Percentiles rank a stretch among this genome's conserved stretches.
Conservation (phyloP, 345 rosid genomes). For the Eucalyptus shirleyi region DNA sequence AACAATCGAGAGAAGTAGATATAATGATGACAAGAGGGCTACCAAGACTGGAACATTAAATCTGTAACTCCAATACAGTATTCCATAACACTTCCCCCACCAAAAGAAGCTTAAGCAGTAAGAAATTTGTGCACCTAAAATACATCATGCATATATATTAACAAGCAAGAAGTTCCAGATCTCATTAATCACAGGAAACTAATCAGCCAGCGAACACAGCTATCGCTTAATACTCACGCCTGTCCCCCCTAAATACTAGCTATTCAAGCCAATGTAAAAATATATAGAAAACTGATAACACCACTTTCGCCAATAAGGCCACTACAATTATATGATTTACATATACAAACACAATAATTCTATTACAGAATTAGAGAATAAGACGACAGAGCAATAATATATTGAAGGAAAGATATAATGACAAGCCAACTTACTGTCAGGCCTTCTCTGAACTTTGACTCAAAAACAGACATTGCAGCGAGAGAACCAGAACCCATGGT, state of each 20-base stretch:
- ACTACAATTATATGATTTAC: not conserved
- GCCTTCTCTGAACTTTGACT: conserved; percentile 8
- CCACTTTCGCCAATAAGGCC: not conserved
- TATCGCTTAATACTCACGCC: not conserved
- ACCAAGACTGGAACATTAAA: not conserved
- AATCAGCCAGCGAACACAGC: not conserved
- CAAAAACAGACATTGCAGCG: conserved; percentile 12
- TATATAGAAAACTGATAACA: not conserved
- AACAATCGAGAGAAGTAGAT: not conserved
- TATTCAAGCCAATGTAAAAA: not conserved
- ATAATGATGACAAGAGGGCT: not conserved
- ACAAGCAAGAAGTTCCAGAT: not conserved
- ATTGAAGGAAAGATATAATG: not conserved
- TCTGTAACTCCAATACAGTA: not conserved
- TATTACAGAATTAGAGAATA: not conserved
- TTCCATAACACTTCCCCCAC: not conserved
- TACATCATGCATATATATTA: not conserved
- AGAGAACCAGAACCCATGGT: conserved; percentile 18
- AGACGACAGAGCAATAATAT: not conserved
- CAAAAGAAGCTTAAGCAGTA: not conserved
- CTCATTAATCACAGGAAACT: not conserved
- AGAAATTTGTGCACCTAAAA: not conserved
- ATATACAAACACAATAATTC: not conserved
- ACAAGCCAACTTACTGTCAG: not conserved
- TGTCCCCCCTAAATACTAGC: not conserved